phyloP scores from a whole-genome alignment of 1,139 yeast species.

The Taphrina sp. region DNA sequence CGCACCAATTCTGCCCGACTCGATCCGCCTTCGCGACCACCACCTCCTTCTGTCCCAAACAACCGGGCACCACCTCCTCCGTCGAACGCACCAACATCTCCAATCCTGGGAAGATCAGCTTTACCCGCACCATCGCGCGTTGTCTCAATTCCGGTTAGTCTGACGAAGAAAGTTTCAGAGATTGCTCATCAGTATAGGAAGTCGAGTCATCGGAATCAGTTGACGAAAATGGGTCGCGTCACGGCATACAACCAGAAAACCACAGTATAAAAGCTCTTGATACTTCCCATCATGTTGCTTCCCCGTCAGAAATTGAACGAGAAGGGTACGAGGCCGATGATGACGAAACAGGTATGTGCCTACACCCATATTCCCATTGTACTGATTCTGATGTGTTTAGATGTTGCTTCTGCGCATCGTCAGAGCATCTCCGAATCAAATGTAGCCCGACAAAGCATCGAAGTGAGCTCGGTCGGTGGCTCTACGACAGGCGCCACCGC shows the following conservation, averaged over 20 bases:
- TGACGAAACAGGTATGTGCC: constrained; percentile 16
- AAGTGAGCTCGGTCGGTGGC: too few relatives aligned
- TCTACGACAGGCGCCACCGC: too few relatives aligned
- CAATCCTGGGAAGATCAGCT: too few relatives aligned
- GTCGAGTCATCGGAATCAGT: too few relatives aligned
- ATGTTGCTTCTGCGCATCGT: not conserved
- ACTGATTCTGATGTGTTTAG: too few relatives aligned
- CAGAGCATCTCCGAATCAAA: not conserved
- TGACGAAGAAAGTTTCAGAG: too few relatives aligned
- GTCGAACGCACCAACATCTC: constrained; percentile 39
- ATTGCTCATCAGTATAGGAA: too few relatives aligned
- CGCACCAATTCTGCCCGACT: constrained; percentile 6
- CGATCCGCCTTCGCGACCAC: constrained; percentile 33
- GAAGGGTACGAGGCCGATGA: constrained; percentile 35
- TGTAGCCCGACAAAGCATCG: too few relatives aligned
- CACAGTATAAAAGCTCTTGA: not conserved
- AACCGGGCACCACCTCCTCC: constrained; percentile 40
- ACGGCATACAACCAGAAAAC: too few relatives aligned
- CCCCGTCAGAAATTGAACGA: constrained; percentile 3
- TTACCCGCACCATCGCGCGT: constrained; percentile 8
- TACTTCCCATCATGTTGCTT: not conserved
- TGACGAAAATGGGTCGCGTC: too few relatives aligned
- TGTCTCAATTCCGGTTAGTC: constrained; percentile 30
- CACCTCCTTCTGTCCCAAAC: constrained; percentile 40
- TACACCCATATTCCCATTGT: too few relatives aligned